Evolutionary conservation across 352 stramenopile species (phyloP).

Genomic region (Phytophthora fragariaefolia): DNA sequence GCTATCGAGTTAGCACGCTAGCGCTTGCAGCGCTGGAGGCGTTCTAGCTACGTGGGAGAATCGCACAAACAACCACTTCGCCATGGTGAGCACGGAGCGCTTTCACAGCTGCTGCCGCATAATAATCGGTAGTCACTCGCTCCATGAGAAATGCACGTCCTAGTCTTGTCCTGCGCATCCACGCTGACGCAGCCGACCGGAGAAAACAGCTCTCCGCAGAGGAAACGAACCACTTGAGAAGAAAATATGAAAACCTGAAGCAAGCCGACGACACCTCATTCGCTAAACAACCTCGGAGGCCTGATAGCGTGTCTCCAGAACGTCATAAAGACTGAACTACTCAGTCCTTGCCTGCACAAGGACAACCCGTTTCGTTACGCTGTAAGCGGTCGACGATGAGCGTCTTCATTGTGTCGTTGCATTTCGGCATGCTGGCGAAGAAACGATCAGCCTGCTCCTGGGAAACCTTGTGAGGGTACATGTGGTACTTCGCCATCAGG

Average conservation of each 20-base stretch:
- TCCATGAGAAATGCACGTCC: slow-evolving; percentile 26
- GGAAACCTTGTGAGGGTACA: slow-evolving; percentile 78
- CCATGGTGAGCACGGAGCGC: slow-evolving; percentile 34
- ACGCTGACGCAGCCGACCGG: slow-evolving; percentile 10
- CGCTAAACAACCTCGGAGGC: not conserved
- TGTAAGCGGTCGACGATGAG: slow-evolving; percentile 60
- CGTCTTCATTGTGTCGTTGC: slow-evolving; percentile 67
- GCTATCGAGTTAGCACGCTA: slow-evolving; percentile 1
- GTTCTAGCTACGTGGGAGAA: slow-evolving; percentile 10
- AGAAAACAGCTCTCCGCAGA: slow-evolving; percentile 3
- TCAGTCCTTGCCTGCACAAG: slow-evolving; percentile 35
- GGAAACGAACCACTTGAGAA: slow-evolving; percentile 27
- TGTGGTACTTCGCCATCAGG: slow-evolving; percentile 82
- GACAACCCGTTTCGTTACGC: slow-evolving; percentile 33
- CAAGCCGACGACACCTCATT: not conserved
- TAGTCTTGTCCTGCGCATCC: slow-evolving; percentile 6
- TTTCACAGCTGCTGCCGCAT: slow-evolving; percentile 42
- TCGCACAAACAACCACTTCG: slow-evolving; percentile 21
- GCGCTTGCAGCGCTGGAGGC: slow-evolving; percentile 12
- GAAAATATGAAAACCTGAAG: slow-evolving; percentile 29
- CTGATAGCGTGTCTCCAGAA: slow-evolving; percentile 11
- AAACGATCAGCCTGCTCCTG: slow-evolving; percentile 64
- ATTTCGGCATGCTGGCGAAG: slow-evolving; percentile 68
- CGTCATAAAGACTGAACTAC: not conserved
- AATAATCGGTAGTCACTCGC: slow-evolving; percentile 34